A percentile compares a stretch with the other conserved stretches of the same genome.
phyloP scores from a whole-genome alignment of 306 rosid genomes.

The Urtica urens region DNA sequence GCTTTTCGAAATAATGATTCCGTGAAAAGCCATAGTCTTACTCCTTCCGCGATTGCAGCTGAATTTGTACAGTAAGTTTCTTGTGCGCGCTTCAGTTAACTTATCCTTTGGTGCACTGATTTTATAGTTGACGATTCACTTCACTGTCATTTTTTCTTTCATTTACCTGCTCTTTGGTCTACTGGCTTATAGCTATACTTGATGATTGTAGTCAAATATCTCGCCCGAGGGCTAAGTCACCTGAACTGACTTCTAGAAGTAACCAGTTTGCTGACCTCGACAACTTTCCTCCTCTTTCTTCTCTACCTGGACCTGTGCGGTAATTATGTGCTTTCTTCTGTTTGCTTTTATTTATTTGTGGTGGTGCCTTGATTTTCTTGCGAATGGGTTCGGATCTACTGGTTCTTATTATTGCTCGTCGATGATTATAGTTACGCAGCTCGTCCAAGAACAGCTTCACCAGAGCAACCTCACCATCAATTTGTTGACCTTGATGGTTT shows the following conservation, averaged over 20 bases:
- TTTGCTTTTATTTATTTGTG: slow-evolving; percentile 14
- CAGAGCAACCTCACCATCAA: slow-evolving; percentile 7
- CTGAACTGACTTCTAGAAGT: slow-evolving; percentile 20
- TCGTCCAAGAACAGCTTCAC: slow-evolving; percentile 25
- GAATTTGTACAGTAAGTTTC: too few relatives aligned
- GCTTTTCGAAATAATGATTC: too few relatives aligned
- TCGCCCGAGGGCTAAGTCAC: slow-evolving; percentile 24
- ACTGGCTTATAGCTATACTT: neutral
- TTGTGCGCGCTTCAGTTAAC: too few relatives aligned
- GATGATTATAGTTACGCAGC: slow-evolving; percentile 13
- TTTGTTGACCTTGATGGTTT: neutral
- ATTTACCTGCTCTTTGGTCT: neutral
- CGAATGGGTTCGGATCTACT: too few relatives aligned
- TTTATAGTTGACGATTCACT: too few relatives aligned
- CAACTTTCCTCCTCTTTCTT: slow-evolving; percentile 18
- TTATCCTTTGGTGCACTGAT: too few relatives aligned
- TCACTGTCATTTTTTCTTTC: too few relatives aligned
- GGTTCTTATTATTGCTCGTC: too few relatives aligned
- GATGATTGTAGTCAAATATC: slow-evolving; percentile 14
- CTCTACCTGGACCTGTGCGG: slow-evolving; percentile 28
- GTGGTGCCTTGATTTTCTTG: neutral
- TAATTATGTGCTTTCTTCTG: slow-evolving; percentile 19
- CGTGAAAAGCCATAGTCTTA: too few relatives aligned
- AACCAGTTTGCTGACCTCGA: slow-evolving; percentile 20
- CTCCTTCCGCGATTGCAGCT: too few relatives aligned